phyloP scores from a whole-genome alignment of 2,329 filamentous ascomycete species.

The Capronia americana region DNA sequence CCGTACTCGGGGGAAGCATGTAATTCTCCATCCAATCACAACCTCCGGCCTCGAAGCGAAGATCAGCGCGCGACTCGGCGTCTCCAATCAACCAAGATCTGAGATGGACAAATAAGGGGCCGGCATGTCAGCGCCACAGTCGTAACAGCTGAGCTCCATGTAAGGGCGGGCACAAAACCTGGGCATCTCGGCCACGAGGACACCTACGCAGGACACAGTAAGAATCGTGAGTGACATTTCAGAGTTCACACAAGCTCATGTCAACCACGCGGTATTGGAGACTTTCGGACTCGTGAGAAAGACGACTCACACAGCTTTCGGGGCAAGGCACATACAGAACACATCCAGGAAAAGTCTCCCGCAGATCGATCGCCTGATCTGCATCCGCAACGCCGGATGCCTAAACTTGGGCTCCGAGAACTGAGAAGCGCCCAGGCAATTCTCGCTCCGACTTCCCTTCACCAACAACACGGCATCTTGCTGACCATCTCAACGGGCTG shows the following conservation, averaged over 20 bases:
- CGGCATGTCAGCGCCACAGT: constrained; percentile 11
- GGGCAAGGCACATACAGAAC: neutral
- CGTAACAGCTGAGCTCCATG: constrained; percentile 16
- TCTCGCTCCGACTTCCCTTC: neutral
- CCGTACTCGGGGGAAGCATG: neutral
- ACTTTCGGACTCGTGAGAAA: neutral
- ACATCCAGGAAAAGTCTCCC: neutral
- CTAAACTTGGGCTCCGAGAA: constrained; percentile 20
- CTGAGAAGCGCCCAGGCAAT: constrained; percentile 14
- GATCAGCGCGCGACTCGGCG: neutral
- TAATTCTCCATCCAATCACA: constrained; percentile 1
- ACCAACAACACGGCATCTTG: neutral
- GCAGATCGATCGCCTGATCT: constrained; percentile 1
- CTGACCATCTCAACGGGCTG: neutral
- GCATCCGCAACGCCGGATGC: constrained; percentile 12
- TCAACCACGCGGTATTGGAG: neutral
- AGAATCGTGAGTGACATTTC: neutral
- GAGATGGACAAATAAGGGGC: constrained; percentile 1
- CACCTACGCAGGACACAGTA: neutral
- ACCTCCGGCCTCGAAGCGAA: constrained; percentile 7
- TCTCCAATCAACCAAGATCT: constrained; percentile 10
- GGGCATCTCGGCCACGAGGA: neutral
- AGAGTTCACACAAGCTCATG: neutral
- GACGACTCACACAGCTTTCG: neutral
- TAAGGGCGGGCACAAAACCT: neutral